Conservation (phyloP, 73 alveolate genomes). For the Paramecium caudatum region DNA sequence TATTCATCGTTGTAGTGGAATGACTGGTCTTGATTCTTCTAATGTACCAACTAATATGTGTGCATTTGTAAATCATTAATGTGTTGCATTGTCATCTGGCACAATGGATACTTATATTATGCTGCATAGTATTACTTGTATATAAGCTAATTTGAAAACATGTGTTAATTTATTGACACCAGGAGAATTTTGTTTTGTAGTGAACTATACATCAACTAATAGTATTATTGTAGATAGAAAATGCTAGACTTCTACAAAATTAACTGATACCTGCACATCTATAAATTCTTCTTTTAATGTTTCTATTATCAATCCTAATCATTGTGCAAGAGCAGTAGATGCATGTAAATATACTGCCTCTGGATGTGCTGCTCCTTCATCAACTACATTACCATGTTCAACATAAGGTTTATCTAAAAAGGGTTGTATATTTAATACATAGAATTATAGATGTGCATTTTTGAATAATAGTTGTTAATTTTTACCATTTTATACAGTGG, state of each 20-base stretch:
- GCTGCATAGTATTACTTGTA: neutral
- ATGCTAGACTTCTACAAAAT: neutral
- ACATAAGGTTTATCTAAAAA: neutral
- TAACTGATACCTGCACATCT: neutral
- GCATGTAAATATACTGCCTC: neutral
- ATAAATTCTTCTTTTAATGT: neutral
- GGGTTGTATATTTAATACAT: neutral
- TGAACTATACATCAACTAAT: neutral
- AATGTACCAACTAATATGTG: neutral
- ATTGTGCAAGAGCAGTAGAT: slow-evolving; percentile 2
- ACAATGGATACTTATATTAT: neutral
- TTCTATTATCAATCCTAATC: neutral
- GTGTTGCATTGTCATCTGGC: neutral
- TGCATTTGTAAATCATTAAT: neutral
- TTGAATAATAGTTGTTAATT: neutral
- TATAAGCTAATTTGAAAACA: slow-evolving; percentile 11
- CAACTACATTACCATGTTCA: neutral
- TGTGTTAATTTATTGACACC: neutral
- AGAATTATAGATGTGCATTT: slow-evolving; percentile 23
- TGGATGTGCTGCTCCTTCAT: neutral
- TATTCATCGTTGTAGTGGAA: slow-evolving; percentile 12
- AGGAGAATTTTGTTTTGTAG: neutral
- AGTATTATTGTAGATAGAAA: neutral
- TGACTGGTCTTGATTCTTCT: neutral
- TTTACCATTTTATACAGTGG: neutral